Percentiles rank a stretch among this genome's conserved stretches.
Evolutionary conservation across 345 rosid genomes (phyloP).

Genomic region (Adansonia digitata): DNA sequence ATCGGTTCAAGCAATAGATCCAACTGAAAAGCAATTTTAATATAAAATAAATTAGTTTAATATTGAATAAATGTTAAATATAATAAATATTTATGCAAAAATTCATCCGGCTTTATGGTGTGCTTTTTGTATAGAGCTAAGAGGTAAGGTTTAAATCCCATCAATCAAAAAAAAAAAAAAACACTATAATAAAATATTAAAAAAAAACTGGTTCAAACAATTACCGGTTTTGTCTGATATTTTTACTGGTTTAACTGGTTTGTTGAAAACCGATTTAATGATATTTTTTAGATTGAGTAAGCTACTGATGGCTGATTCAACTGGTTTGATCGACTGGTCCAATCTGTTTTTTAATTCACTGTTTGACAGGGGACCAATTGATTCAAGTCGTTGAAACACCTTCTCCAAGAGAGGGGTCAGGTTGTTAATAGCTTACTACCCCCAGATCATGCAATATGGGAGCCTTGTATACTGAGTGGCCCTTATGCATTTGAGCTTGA

Average conservation of each 20-base stretch:
- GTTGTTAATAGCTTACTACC: background rate
- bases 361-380: background rate
- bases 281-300: background rate
- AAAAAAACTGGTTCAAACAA: no score
- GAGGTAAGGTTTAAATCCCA: no score
- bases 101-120: no score
- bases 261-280: background rate
- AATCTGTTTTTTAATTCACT: background rate
- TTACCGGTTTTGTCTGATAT: no score
- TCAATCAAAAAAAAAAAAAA: no score
- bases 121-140: no score
- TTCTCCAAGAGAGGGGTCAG: background rate
- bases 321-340: background rate
- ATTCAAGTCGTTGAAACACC: background rate
- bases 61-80: background rate
- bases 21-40: background rate
- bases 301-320: background rate
- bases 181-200: no score
- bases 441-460: background rate
- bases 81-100: no score
- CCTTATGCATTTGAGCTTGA: background rate
- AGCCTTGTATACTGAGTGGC: background rate
- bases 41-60: background rate
- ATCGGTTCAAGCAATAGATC: background rate
- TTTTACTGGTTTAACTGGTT: background rate